Evolutionary conservation across 2,329 filamentous ascomycete species (phyloP).

Genomic region (Ophiocordyceps sinensis): DNA sequence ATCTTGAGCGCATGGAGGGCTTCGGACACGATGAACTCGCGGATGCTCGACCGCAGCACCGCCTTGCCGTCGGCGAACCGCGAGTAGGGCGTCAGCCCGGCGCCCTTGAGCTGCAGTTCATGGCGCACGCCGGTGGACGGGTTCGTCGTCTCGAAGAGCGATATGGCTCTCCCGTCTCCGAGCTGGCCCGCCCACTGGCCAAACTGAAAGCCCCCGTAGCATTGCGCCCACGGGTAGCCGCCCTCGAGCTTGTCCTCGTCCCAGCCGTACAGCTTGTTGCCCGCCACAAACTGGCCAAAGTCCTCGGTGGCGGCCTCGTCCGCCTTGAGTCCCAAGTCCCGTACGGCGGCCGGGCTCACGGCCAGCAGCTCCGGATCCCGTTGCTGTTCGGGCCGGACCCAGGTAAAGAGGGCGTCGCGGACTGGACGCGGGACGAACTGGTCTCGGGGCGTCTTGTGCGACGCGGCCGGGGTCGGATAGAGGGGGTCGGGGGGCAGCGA

Average conservation of each 20-base stretch:
- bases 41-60: conserved; percentile 79
- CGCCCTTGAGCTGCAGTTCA: conserved; percentile 89
- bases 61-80: conserved; percentile 94
- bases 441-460: conserved; percentile 66
- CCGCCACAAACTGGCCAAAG: conserved; percentile 65
- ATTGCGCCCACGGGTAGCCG: conserved; percentile 95
- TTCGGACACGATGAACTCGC: conserved; percentile 89
- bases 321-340: conserved; percentile 60
- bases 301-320: conserved; percentile 56
- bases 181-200: conserved; percentile 93
- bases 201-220: conserved; percentile 74
- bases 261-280: conserved; percentile 72
- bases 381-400: conserved; percentile 65
- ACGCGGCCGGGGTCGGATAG: conserved; percentile 68
- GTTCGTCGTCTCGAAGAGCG: conserved; percentile 79
- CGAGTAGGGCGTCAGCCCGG: conserved; percentile 85
- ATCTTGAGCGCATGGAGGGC: conserved; percentile 73
- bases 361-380: conserved; percentile 65
- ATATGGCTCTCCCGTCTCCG: conserved; percentile 88
- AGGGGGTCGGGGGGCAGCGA: conserved; percentile 59
- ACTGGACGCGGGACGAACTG: conserved; percentile 71
- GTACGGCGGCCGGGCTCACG: conserved; percentile 64
- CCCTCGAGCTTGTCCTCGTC: conserved; percentile 49
- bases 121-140: conserved; percentile 57
- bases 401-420: conserved; percentile 75